phyloP scores from a whole-genome alignment of 2,329 filamentous ascomycete genomes.

The Blumeria hordei region DNA sequence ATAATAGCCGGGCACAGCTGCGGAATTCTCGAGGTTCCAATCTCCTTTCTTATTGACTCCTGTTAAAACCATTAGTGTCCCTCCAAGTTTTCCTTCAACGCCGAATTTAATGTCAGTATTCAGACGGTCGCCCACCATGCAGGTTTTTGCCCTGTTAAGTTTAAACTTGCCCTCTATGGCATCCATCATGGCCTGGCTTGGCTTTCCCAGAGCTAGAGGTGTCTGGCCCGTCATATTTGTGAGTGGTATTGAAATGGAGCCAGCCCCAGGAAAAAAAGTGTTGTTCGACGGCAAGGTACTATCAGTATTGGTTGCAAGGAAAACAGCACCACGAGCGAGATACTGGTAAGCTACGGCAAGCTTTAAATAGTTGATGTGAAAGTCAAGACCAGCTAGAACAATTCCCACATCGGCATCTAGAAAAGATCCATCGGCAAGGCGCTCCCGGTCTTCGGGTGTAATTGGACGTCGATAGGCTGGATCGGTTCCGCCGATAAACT shows the following conservation, averaged over 20 bases:
- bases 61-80: constrained; percentile 74
- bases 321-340: constrained; percentile 54
- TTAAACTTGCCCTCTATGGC: constrained; percentile 90
- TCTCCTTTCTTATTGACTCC: constrained; percentile 74
- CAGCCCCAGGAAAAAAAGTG: constrained; percentile 76
- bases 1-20: constrained; percentile 57
- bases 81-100: constrained; percentile 69
- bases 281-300: constrained; percentile 66
- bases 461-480: constrained; percentile 54
- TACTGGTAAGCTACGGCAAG: constrained; percentile 68
- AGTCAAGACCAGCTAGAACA: constrained; percentile 77
- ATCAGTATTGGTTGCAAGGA: constrained; percentile 84
- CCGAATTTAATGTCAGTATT: constrained; percentile 96
- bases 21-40: constrained; percentile 43
- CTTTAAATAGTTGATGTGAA: constrained; percentile 90
- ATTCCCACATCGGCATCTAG: constrained; percentile 76
- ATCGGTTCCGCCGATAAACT: constrained; percentile 73
- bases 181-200: constrained; percentile 98
- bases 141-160: constrained; percentile 61
- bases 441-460: constrained; percentile 53
- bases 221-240: constrained; percentile 44
- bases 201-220: constrained; percentile 70
- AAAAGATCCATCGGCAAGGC: constrained; percentile 47
- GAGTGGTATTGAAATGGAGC: constrained; percentile 56
- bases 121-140: constrained; percentile 86